Base-by-base conservation (phyloP, 805 yeast species). In the Priceomyces medius region DNA sequence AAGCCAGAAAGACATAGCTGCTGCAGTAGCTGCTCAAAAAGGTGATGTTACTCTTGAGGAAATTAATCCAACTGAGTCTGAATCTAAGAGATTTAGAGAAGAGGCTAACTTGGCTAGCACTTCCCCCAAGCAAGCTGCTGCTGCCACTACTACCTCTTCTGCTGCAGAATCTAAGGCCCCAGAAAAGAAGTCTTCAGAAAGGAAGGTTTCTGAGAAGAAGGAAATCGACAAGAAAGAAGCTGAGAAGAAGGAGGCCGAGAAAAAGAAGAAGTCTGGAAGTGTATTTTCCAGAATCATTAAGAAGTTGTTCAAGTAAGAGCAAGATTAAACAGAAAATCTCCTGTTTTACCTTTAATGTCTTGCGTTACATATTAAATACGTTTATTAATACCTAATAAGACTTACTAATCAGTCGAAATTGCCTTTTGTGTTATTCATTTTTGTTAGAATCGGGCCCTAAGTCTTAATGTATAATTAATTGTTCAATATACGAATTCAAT, bases 21-120 rank as follows among this genome's bases (percentile, higher is more conserved):
- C 63, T 35, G 65, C 62, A 33, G 56, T 68, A 38, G 57, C 54
- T 29, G 68, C 70, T 35, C 55, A 57, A 40, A 69, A 59, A 48
- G 65, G 63, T 28, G 65, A 61, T 31, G 67, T 64, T 12, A 57
- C 63, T 20, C 59, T 69, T 29, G 74, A 69, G 54, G 73, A 70
- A 51, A 61, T 70, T 49, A 54, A 66, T 50, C 74, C 74, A 16
- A 64, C 71, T 27, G 61, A 56, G 21, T 58, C 66, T 20, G 72
- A 70, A 54, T 66, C 64, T 28, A 59, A 57, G 34, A 55, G 58
- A 49, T 60, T 67, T 43, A 58, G 66, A 19, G 55, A 60, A 42
- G 66, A 66, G 44, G 73, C 69, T 20, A 48, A 53, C 38, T 41
- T 56, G 24, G 26, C 20, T 12, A 21, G 17, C n/a, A 21, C 20